Percentiles rank a stretch among this genome's conserved stretches.
Conservation (phyloP, 495 filamentous ascomycete species). For the Margaritispora aquatica region DNA sequence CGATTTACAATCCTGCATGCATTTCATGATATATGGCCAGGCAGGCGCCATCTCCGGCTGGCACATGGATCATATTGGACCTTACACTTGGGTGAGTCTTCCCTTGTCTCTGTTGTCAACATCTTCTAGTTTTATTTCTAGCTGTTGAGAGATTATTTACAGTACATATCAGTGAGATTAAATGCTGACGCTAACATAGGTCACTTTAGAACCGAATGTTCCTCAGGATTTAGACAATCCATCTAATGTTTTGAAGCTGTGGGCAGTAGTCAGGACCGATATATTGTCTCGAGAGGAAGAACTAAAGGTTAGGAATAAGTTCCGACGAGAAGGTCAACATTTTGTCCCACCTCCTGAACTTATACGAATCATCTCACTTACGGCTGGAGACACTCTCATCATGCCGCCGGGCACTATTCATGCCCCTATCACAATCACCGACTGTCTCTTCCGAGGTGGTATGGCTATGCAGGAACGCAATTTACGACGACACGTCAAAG, state of each 20-base stretch:
- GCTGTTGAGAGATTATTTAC: no score
- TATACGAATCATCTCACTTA: slow-evolving; percentile 4
- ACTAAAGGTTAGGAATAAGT: not conserved
- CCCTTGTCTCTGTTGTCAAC: no score
- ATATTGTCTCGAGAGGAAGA: not conserved
- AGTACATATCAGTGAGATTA: no score
- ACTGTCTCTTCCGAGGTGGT: slow-evolving; percentile 9
- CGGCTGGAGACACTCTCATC: slow-evolving; percentile 8
- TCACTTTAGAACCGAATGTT: slow-evolving; percentile 5
- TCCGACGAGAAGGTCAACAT: not conserved
- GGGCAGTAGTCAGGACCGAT: slow-evolving; percentile 7
- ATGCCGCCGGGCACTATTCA: slow-evolving; percentile 15
- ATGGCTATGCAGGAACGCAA: slow-evolving; percentile 6
- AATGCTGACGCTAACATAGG: no score
- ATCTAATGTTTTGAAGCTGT: slow-evolving; percentile 8
- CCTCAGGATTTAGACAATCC: not conserved
- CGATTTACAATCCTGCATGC: slow-evolving; percentile 7
- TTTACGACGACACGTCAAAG: not conserved
- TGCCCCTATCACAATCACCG: slow-evolving; percentile 12
- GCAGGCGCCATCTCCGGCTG: slow-evolving; percentile 8
- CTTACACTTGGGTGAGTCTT: slow-evolving; percentile 7
- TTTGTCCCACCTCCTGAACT: not conserved
- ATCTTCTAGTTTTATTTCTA: no score
- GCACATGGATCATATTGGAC: slow-evolving; percentile 12
- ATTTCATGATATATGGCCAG: slow-evolving; percentile 10